Evolutionary conservation across 129 eudicot genomes (phyloP), one percentile per base, ranked within the genome.

Genomic region (Pittosporum tobira): DNA sequence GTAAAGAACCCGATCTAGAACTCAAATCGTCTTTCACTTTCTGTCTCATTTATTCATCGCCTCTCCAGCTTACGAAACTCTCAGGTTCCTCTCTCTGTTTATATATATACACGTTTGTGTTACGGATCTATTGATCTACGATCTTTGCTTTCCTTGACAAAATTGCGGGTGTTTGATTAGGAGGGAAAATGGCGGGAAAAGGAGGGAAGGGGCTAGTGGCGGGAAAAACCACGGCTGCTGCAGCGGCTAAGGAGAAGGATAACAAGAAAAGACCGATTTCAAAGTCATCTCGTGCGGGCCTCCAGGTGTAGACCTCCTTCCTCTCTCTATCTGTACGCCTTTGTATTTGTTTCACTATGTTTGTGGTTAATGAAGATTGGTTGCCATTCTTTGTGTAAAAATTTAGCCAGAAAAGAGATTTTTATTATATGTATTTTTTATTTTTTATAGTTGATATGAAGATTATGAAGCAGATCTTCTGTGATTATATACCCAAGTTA

Each of bases 201-300:
- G 94, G 94, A 12, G 94, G 87, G 5, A 84, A 84, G 68, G 94
- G 94, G 7, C 71, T 84, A 31, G 42, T 84, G 67, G 94, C 87
- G 0, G 83, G 72, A 11, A 84, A 84, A 65, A 74, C 87, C 2
- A 72, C 77, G 20, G 61, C 61, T 8, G 45, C 77, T 0, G 71
- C 80, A 0, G 79, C 78, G 2, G 76, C 73, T 47, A 72, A 55
- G 73, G 87, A 84, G 19, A 80, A 80, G 66, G 84, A 73, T 58
- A 55, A 27, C 22, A 83, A 79, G 84, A 84, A 84, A 57, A 63
- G 77, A 47, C 90, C 90, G 0, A 51, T 38, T 56, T 78, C 85
- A 3, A 65, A 83, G 12, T 84, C 87, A 24, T 63, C 84, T 47
- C 74, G 94, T 46, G 94, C 94, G 5, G 94, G 87, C 2, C 84